Evolutionary conservation across 2,329 filamentous ascomycete genomes (phyloP).

Genomic region (Aaosphaeria pasadenensis): DNA sequence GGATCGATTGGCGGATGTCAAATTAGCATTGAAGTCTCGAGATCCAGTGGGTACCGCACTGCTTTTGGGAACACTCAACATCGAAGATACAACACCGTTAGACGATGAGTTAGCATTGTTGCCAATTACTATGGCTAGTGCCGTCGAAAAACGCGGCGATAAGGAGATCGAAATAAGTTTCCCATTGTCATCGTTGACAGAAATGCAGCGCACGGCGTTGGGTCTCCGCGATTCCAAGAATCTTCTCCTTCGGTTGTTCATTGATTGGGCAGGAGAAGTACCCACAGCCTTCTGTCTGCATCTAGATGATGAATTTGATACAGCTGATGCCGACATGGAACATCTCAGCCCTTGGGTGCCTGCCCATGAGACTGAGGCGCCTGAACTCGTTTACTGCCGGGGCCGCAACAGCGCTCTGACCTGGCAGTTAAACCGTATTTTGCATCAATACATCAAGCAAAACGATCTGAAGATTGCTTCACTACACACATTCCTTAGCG

Average conservation of each 20-base stretch:
- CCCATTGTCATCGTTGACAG: constrained; percentile 15
- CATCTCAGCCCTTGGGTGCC: constrained; percentile 18
- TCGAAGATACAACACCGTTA: constrained; percentile 19
- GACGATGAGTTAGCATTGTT: constrained; percentile 25
- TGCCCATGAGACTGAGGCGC: constrained; percentile 7
- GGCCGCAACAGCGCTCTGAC: constrained; percentile 13
- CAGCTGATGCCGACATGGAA: constrained; percentile 5
- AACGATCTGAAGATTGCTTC: constrained; percentile 7
- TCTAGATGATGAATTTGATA: constrained; percentile 17
- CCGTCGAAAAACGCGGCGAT: constrained; percentile 21
- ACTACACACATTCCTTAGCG: constrained; percentile 13
- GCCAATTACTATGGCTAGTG: constrained; percentile 16
- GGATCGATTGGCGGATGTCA: constrained; percentile 16
- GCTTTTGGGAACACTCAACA: constrained; percentile 19
- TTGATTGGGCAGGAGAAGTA: constrained; percentile 5
- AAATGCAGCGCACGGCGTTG: constrained; percentile 23
- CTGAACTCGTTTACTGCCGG: constrained; percentile 16
- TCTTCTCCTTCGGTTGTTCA: constrained; percentile 21
- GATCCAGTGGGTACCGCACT: constrained; percentile 25
- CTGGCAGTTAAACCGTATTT: constrained; percentile 22
- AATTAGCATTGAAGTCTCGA: constrained; percentile 17
- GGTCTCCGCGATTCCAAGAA: constrained; percentile 20
- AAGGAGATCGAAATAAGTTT: constrained; percentile 29
- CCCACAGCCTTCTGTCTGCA: constrained; percentile 26
- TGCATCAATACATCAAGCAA: constrained; percentile 12